Evolutionary conservation across 202 grass and related monocot genomes (phyloP), one percentile per base, ranked within the genome.

Genomic region (Zizania palustris): DNA sequence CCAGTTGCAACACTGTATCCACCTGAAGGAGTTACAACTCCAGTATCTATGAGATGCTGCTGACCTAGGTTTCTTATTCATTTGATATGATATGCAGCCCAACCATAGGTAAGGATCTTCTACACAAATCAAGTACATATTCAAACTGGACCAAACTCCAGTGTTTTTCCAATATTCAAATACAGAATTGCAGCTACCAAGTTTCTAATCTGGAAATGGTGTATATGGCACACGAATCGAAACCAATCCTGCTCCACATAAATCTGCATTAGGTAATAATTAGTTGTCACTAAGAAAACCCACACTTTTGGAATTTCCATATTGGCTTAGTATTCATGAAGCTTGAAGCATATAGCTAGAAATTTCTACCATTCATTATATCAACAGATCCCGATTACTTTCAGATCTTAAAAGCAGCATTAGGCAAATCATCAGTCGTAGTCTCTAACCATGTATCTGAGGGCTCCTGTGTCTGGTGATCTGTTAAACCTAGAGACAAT

Each of bases 1-100:
- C 74, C 83, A 67, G 73, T 45, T 4, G 77, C 69, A 16, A 65
- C 83, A 22, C 68, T 16, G 71, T 87, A 84, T 79, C 88, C 92
- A 84, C 92, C 88, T 94, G 51, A 4, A 73, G 33, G 44, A 80
- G 46, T 48, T 37, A 45, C 3, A 19, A 14, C 59, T 49, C 9
- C 48, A 69, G 12, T 79, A 73, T 1, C 41, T 36, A 60, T 67
- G 16, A 67, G 44, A 78, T 62, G n/a, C 38, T 61, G 38, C 56
- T 63, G 28, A 7, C 18, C 60, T 71, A 71, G 55, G 33, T n/a
- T 71, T 65, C 11, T 80, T 1, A 61, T 40, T 28, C 16, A 61
- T 40, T 20, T 71, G 33, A 1, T 76, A 53, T 40, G 18, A 71
- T 39, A 34, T 49, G 43, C 45, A 71, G 42, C 63, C 9, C 42